phyloP scores from a whole-genome alignment of 1,139 yeast genomes.

The Kurtzmaniella quercitrusa region DNA sequence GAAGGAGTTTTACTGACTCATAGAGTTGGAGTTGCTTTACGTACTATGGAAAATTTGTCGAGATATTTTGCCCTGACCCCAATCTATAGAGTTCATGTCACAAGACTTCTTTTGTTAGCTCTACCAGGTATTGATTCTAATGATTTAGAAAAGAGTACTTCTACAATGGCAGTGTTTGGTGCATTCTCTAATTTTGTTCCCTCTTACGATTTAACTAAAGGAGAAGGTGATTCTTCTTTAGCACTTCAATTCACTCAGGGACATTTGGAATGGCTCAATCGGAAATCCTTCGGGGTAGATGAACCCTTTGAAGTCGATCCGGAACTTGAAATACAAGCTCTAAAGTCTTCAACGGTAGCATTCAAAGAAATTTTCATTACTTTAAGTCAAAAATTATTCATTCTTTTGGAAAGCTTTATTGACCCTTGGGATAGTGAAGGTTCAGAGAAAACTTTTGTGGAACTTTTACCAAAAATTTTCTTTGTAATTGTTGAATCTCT shows the following conservation, averaged over 20 bases:
- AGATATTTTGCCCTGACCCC: slow-evolving; percentile 66
- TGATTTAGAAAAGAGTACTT: slow-evolving; percentile 71
- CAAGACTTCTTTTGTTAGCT: slow-evolving; percentile 65
- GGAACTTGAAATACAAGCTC: slow-evolving; percentile 50
- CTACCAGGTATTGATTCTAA: slow-evolving; percentile 87
- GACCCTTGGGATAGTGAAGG: slow-evolving; percentile 49
- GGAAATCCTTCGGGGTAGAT: slow-evolving; percentile 20
- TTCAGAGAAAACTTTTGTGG: slow-evolving; percentile 51
- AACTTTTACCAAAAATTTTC: slow-evolving; percentile 59
- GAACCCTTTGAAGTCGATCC: slow-evolving; percentile 29
- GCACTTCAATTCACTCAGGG: slow-evolving; percentile 73
- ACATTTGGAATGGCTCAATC: slow-evolving; percentile 51
- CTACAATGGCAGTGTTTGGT: slow-evolving; percentile 67
- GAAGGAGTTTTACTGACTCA: slow-evolving; percentile 81
- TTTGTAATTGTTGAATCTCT: slow-evolving; percentile 66
- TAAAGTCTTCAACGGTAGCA: slow-evolving; percentile 69
- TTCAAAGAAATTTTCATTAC: slow-evolving; percentile 59
- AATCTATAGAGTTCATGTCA: slow-evolving; percentile 70
- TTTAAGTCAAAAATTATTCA: slow-evolving; percentile 58
- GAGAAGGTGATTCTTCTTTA: slow-evolving; percentile 43
- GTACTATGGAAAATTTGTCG: slow-evolving; percentile 61
- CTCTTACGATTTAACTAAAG: slow-evolving; percentile 48
- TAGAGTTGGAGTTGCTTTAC: slow-evolving; percentile 70
- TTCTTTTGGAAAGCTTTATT: slow-evolving; percentile 72
- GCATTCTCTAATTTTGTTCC: slow-evolving; percentile 74